A percentile compares a stretch with the other conserved stretches of the same genome.
phyloP scores from a whole-genome alignment of 2,329 filamentous ascomycete species.

The Pyrenochaeta sp. region DNA sequence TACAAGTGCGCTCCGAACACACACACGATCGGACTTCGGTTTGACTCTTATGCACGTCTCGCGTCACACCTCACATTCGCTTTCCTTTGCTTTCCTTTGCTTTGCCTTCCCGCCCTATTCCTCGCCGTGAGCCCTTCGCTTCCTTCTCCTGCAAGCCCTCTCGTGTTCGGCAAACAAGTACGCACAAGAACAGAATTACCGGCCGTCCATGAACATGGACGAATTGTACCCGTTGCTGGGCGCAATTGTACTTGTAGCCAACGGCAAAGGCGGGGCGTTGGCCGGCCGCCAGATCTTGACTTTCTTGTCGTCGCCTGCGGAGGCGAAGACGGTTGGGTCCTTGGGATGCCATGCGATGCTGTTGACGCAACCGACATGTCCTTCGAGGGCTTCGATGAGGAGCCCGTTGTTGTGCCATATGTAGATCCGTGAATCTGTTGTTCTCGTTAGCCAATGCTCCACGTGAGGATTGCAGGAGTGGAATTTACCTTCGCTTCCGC shows the following conservation, averaged over 20 bases:
- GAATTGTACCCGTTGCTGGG: slow-evolving; percentile 32
- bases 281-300: slow-evolving; percentile 75
- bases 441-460: slow-evolving; percentile 1
- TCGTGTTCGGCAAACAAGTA: no score
- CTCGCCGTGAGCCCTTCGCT: no score
- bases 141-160: no score
- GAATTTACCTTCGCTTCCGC: slow-evolving; percentile 82
- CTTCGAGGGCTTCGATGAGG: slow-evolving; percentile 77
- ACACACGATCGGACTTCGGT: no score
- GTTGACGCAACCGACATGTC: slow-evolving; percentile 82
- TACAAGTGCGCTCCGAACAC: no score
- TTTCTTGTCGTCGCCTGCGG: slow-evolving; percentile 84
- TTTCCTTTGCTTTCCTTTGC: no score
- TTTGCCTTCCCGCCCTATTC: no score
- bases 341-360: slow-evolving; percentile 87
- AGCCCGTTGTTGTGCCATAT: slow-evolving; percentile 90
- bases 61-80: no score
- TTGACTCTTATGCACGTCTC: no score
- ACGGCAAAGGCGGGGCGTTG: slow-evolving; percentile 16
- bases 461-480: not conserved
- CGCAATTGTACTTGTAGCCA: slow-evolving; percentile 8
- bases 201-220: no score
- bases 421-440: slow-evolving; percentile 71
- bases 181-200: not conserved
- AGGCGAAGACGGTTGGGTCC: slow-evolving; percentile 84